These are phyloP conservation scores for Combretum micranthum DNA, from an alignment of 345 rosid species.

Conservation along the genomic window DNA sequence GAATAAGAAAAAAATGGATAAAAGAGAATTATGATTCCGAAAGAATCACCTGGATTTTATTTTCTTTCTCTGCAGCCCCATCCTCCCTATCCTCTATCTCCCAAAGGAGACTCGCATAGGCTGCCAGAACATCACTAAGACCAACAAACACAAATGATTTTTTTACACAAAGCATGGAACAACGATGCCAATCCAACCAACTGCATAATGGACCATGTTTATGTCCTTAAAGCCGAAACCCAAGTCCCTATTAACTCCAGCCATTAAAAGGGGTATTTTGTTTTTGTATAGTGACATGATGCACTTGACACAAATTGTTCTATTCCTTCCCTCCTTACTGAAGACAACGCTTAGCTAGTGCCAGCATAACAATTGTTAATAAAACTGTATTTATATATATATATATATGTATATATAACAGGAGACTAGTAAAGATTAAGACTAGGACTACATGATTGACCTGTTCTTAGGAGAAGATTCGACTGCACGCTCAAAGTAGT, in stretches of 20 bases:
- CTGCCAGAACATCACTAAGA: constrained; percentile 58
- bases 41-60: constrained; percentile 31
- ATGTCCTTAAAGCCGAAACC: background rate
- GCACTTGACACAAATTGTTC: no score
- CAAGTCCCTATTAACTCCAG: no score
- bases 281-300: no score
- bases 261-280: no score
- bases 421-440: background rate
- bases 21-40: no score
- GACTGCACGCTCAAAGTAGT: constrained; percentile 59
- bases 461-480: constrained; percentile 61
- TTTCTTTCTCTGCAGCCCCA: constrained; percentile 13
- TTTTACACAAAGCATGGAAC: no score
- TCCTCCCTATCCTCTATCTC: constrained; percentile 23
- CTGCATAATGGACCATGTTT: background rate
- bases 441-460: constrained; percentile 18
- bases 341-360: no score
- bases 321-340: no score
- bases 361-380: no score
- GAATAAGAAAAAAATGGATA: background rate
- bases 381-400: no score
- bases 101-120: constrained; percentile 76
- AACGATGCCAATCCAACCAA: background rate
- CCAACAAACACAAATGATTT: constrained; percentile 13
- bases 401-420: background rate